phyloP scores from a whole-genome alignment of 2,329 filamentous ascomycete species.

The Aspergillus brasiliensis region DNA sequence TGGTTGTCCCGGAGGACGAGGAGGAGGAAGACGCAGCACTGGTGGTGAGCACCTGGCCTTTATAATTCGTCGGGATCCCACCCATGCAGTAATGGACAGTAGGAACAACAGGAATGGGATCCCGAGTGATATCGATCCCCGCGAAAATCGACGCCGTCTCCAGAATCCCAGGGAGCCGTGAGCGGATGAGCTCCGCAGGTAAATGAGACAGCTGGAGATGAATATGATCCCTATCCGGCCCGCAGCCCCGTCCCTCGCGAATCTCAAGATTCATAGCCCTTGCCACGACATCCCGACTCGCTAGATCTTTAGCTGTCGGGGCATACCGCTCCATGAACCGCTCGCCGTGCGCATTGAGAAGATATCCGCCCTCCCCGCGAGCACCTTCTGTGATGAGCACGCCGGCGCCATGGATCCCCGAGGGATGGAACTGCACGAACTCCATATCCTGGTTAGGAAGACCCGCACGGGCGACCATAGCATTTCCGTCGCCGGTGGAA shows the following conservation, averaged over 20 bases:
- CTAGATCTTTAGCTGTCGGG: slow-evolving; percentile 96
- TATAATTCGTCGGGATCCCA: slow-evolving; percentile 88
- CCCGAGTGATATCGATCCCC: slow-evolving; percentile 94
- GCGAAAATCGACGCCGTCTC: slow-evolving; percentile 97
- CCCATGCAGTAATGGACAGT: slow-evolving; percentile 99
- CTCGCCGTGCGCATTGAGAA: slow-evolving; percentile 96
- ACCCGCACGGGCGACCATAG: slow-evolving; percentile 97
- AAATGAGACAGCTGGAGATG: slow-evolving; percentile 97
- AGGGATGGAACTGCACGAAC: slow-evolving; percentile 99
- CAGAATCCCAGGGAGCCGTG: slow-evolving; percentile 96
- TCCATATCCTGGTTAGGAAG: slow-evolving; percentile 99
- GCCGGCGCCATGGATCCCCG: slow-evolving; percentile 97
- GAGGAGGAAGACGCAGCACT: too few species aligned
- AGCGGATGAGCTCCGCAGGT: slow-evolving; percentile 85
- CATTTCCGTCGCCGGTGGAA: slow-evolving; percentile 98
- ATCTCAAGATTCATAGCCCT: slow-evolving; percentile 99
- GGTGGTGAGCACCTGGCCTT: slow-evolving; percentile 69
- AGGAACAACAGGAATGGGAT: slow-evolving; percentile 93
- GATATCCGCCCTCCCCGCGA: slow-evolving; percentile 96
- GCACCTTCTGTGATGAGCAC: slow-evolving; percentile 98
- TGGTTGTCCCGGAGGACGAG: too few species aligned
- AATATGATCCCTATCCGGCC: slow-evolving; percentile 96
- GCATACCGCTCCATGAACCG: slow-evolving; percentile 99
- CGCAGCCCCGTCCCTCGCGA: slow-evolving; percentile 94
- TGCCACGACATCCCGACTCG: slow-evolving; percentile 92